These are phyloP conservation scores for Scytalidium sp. DNA, from an alignment of 2,329 filamentous ascomycete species.

Conservation along the genomic window DNA sequence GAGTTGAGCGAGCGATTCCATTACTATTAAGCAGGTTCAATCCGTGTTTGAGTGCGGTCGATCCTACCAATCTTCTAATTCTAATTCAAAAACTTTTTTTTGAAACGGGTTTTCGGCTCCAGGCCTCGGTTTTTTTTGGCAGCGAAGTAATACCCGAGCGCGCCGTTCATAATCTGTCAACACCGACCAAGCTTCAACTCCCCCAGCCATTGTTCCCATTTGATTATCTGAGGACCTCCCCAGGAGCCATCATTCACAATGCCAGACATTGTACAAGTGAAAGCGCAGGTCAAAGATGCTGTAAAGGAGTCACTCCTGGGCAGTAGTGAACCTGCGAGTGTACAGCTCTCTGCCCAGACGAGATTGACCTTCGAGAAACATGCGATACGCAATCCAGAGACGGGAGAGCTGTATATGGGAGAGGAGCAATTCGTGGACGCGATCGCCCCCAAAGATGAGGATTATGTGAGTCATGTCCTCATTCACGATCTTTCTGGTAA, in stretches of 20 bases:
- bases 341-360: slow-evolving; percentile 69
- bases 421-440: slow-evolving; percentile 88
- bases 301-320: slow-evolving; percentile 82
- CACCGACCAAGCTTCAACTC: background rate
- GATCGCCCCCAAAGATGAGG: slow-evolving; percentile 79
- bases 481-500: slow-evolving; percentile 4
- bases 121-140: background rate
- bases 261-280: slow-evolving; percentile 24
- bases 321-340: slow-evolving; percentile 39
- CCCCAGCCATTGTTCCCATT: background rate
- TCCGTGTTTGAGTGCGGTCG: background rate
- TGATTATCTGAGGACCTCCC: background rate
- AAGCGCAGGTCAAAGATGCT: slow-evolving; percentile 45
- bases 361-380: slow-evolving; percentile 73
- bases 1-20: background rate
- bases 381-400: slow-evolving; percentile 70
- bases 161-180: background rate
- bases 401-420: slow-evolving; percentile 77
- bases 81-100: background rate
- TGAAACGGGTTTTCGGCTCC: background rate
- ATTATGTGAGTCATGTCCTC: slow-evolving; percentile 69
- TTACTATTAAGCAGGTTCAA: background rate
- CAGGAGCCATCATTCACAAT: slow-evolving; percentile 12
- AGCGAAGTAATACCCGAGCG: background rate
- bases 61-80: background rate